Base-by-base conservation (phyloP, 2,329 filamentous ascomycete species). In the Cladosporium sp. region DNA sequence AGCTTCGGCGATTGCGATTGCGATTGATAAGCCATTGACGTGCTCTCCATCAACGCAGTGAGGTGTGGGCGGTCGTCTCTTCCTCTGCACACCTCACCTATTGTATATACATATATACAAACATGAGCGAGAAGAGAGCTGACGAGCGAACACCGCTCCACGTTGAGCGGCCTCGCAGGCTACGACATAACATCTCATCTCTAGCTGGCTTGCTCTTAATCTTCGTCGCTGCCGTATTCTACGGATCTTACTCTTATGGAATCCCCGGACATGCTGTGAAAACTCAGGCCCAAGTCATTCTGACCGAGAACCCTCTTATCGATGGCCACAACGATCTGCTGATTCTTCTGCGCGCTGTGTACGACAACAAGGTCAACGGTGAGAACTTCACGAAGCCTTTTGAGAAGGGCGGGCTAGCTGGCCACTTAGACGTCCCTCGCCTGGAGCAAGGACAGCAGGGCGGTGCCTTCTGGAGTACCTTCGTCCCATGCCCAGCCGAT, bases 401-500 rank as follows among this genome's bases (percentile, higher is more conserved):
- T 69, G 82, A 87, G 64, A 76, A 88, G 20, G 90, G 89, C 34
- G 84, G 83, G 0, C 75, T 96, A 54, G 69, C 72, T 0, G 80
- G 80, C 3, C 89, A 97, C 65, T 88, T 94, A 55, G 93, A 97
- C 72, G 76, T 96, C 8, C 86, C 88, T 1, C 85, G 92, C 5
- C 80, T 96, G 50, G 80, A 83, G 37, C 74, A 84, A 51, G 92
- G 92, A 1, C 80, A 82, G 65, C 85, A 88, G 62, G 92, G 92
- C 39, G 93, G 92, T 58, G 87, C 89, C n/a, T 97, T 97, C 72
- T 97, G 92, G 93, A 92, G 88, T 70, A 90, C 94, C 9, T 97
- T 82, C 67, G 85, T 88, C 40, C 84, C 84, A 0, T 97, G 92
- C 69, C 92, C 92, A 0, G 72, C 74, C 11, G 85, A 93, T 67